Evolutionary conservation across 192 early-diverging fungal genomes (phyloP).

Genomic region (Spinellus fusiger): DNA sequence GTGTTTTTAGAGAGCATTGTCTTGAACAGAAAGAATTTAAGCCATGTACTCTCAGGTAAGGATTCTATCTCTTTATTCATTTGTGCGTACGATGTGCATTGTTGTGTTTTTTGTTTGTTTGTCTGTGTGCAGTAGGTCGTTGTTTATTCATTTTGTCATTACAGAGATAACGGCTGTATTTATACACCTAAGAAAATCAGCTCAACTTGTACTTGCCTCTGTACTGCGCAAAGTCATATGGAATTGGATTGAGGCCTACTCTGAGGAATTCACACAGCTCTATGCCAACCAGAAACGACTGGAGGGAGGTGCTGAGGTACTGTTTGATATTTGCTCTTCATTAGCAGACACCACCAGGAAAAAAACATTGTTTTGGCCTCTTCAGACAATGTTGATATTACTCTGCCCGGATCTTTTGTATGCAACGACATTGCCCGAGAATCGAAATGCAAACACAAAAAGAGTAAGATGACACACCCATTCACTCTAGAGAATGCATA

Average conservation of each 20-base stretch:
- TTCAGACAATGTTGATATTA: conserved; percentile 76
- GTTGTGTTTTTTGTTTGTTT: neutral
- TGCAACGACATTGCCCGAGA: conserved; percentile 44
- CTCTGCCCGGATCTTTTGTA: conserved; percentile 78
- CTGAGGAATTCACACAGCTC: conserved; percentile 68
- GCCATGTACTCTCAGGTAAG: conserved; percentile 50
- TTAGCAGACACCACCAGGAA: conserved; percentile 55
- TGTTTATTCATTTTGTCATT: neutral
- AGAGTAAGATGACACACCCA: too few species aligned
- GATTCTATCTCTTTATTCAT: neutral
- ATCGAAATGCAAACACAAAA: conserved; percentile 6
- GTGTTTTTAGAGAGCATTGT: conserved; percentile 59
- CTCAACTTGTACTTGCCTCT: conserved; percentile 66
- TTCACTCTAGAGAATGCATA: neutral
- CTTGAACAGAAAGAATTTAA: conserved; percentile 27
- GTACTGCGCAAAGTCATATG: conserved; percentile 78
- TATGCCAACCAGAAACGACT: conserved; percentile 50
- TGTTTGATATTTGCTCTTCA: conserved; percentile 63
- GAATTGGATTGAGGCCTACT: conserved; percentile 87
- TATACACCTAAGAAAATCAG: conserved; percentile 51
- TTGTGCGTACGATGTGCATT: neutral
- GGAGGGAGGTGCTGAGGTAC: conserved; percentile 62
- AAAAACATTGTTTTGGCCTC: conserved; percentile 76
- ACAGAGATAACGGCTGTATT: conserved; percentile 41
- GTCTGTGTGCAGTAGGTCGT: neutral